Evolutionary conservation across 129 eudicot genomes (phyloP).

Genomic region (Ambrosia trifida): DNA sequence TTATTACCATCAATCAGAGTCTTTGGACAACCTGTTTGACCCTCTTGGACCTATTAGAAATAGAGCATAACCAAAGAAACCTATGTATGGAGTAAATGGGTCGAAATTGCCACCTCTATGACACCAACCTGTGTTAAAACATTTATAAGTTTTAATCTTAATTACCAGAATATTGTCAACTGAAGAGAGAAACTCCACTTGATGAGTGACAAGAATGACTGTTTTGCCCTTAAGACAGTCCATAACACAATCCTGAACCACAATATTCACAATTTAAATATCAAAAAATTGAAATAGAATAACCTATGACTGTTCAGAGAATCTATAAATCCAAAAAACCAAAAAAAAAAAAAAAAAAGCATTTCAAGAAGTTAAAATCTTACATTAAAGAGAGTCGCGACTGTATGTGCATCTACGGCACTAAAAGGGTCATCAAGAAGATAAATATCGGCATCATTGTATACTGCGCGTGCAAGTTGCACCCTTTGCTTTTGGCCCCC

Average conservation of each 20-base stretch:
- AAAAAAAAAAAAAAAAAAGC: too few species aligned
- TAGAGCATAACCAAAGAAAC: conserved; percentile 3
- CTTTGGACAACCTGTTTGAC: background rate
- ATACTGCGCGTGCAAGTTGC: conserved; percentile 86
- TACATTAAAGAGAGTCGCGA: conserved; percentile 70
- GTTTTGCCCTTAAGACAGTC: conserved; percentile 57
- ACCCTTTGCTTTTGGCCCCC: conserved; percentile 93
- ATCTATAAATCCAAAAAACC: background rate
- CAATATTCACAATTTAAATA: conserved; percentile 6
- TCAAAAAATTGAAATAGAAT: background rate
- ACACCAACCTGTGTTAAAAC: background rate
- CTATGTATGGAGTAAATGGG: too few species aligned
- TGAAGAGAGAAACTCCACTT: conserved; percentile 71
- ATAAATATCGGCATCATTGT: conserved; percentile 78
- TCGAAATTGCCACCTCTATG: too few species aligned
- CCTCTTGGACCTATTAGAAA: background rate
- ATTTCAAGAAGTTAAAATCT: conserved; percentile 22
- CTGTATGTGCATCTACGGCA: conserved; percentile 94
- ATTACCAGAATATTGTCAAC: conserved; percentile 77
- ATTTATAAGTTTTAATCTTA: background rate
- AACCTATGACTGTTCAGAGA: too few species aligned
- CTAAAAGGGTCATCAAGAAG: conserved; percentile 92
- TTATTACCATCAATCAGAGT: background rate
- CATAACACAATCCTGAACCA: conserved; percentile 77
- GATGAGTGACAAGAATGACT: conserved; percentile 81